Evolutionary conservation across 768 basidiomycete species (phyloP).

Genomic region (Kwoniella heveanensis): DNA sequence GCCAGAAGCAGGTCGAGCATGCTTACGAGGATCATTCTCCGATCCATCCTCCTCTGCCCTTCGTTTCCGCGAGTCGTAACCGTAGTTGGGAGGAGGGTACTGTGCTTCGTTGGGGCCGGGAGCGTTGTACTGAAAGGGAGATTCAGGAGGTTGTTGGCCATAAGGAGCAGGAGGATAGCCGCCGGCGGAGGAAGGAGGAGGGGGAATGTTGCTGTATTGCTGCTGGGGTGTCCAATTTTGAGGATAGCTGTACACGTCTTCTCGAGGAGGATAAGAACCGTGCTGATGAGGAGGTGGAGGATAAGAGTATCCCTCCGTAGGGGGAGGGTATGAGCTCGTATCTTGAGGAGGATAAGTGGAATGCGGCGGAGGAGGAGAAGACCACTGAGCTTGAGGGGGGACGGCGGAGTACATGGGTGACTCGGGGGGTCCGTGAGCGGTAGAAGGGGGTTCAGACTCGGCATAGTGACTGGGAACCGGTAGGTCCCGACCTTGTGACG

Average conservation of each 20-base stretch:
- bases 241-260: conserved; percentile 29
- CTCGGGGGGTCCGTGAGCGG: conserved; percentile 48
- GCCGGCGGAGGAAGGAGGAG: conserved; percentile 35
- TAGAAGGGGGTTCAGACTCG: conserved; percentile 48
- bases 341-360: conserved; percentile 32
- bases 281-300: conserved; percentile 23
- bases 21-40: conserved; percentile 25
- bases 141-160: conserved; percentile 29
- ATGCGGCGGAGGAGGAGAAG: conserved; percentile 42
- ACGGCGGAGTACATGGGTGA: conserved; percentile 36
- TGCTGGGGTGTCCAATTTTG: conserved; percentile 26
- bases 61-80: conserved; percentile 37
- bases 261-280: conserved; percentile 21
- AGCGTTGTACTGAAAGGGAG: conserved; percentile 44
- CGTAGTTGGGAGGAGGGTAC: conserved; percentile 17
- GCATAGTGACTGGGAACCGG: conserved; percentile 47
- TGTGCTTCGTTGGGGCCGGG: conserved; percentile 18
- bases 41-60: conserved; percentile 29
- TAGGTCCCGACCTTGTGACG: conserved; percentile 45
- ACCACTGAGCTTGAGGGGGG: conserved; percentile 37
- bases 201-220: conserved; percentile 15
- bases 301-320: conserved; percentile 33
- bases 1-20: conserved; percentile 12
- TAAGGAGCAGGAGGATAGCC: conserved; percentile 17
- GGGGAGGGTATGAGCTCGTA: conserved; percentile 28